Evolutionary conservation across 177 flowering plant genomes (phyloP), one percentile per base, ranked within the genome.

Genomic region (Vitis hybrid): DNA sequence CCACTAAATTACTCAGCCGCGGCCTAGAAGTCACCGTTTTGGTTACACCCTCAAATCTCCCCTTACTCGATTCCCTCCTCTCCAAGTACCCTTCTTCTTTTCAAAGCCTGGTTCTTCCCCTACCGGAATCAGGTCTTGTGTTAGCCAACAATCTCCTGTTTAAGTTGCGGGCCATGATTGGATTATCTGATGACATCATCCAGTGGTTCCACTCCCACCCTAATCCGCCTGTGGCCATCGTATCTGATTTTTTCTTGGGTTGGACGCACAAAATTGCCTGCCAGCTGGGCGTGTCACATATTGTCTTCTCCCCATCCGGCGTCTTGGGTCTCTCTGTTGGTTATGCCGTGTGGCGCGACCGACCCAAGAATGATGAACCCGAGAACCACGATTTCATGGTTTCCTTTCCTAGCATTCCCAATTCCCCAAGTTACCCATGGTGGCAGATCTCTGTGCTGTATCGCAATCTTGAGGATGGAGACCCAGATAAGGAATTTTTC

Each of bases 381-480:
- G 18, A 14, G n/a, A 71, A 76, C 27, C 48, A 32, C 0, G 57
- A 70, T 49, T 67, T 30, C 18, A 56, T 56, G 10, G 40, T 88
- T 62, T 46, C 72, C 13, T 82, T 86, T 46, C 57, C 66, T 0
- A 13, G 74, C 2, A 56, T 86, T 2, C 90, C 92, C 2, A 76
- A 75, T 50, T 78, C 71, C 54, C 92, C 92, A 24, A 70, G 27
- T 30, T 84, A 66, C 76, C 83, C 85, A 6, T 83, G 82, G 84
- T 74, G 79, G 79, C 85, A 86, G 61, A 17, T 88, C 6, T 77
- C 90, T 15, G 76, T 77, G 0, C 2, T 84, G 50, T 82, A 62
- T 49, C 74, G 85, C 1, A 59, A 69, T 13, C 78, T 72, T 65
- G 69, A 52, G 10, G 74, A 72, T 19, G 79, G 81, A 12, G 82